phyloP scores from a whole-genome alignment of 2,329 filamentous ascomycete species.

The Paecilomyces niveus region DNA sequence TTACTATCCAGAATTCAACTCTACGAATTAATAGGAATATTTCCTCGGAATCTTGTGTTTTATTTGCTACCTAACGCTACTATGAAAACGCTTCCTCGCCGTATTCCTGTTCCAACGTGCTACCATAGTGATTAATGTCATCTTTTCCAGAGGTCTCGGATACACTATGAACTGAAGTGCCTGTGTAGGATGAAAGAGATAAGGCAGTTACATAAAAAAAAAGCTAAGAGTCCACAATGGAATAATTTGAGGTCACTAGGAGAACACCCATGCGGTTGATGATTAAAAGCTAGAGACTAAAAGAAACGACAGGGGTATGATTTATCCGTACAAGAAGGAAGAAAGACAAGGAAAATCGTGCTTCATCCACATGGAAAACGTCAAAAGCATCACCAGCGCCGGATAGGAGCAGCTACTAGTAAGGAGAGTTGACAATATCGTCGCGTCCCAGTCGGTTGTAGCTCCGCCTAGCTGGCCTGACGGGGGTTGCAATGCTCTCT shows the following conservation, averaged over 20 bases:
- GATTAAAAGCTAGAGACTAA: background rate
- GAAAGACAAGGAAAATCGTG: slow-evolving; percentile 6
- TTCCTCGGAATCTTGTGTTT: background rate
- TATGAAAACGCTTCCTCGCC: background rate
- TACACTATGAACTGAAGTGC: background rate
- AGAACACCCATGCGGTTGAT: background rate
- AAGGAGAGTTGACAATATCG: slow-evolving; percentile 73
- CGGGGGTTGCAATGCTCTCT: slow-evolving; percentile 73
- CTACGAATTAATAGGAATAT: background rate
- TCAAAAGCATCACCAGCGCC: background rate
- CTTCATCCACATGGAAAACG: background rate
- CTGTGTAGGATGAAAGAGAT: background rate
- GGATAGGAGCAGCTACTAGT: slow-evolving; percentile 27
- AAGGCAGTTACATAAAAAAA: background rate
- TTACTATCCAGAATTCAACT: background rate
- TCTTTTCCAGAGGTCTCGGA: background rate
- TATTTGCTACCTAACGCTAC: background rate
- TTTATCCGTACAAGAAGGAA: slow-evolving; percentile 6
- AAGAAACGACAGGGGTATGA: slow-evolving; percentile 17
- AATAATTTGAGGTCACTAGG: background rate
- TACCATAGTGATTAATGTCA: background rate
- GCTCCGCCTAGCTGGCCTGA: slow-evolving; percentile 39
- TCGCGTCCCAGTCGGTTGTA: slow-evolving; percentile 57
- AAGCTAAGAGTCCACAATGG: background rate
- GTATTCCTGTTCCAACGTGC: background rate